Evolutionary conservation across 78 protist species (phyloP), one percentile per base, ranked within the genome.

Genomic region (Dictyostelium purpureum): DNA sequence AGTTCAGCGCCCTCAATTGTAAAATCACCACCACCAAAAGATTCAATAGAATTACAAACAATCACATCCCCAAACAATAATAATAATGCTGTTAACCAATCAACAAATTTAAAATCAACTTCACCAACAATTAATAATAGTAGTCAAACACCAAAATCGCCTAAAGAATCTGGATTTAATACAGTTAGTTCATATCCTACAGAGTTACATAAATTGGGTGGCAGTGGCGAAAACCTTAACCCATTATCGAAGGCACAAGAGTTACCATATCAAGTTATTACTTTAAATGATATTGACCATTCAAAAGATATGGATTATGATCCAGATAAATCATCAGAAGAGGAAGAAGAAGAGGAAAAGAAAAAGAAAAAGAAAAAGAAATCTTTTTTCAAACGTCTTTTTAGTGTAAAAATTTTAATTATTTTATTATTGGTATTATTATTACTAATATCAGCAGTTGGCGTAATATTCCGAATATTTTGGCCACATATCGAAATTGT

Each of bases 231-330:
- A 59, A 26, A 59, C 12, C 4, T 6, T 52, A 45, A 69, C n/a
- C 90, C 90, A n/a, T 47, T 82, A 3, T 28, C 57, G 19, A 75
- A 57, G 52, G 92, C 71, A 85, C 92, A 85, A 35, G 92, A 85
- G 26, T 37, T 82, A 59, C 88, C 77, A 47, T 61, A 21, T n/a
- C 76, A 70, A 31, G 78, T 73, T 24, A 42, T 45, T 24, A 45
- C 66, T 9, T 19, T 85, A n/a, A 47, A 45, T 47, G 82, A 85
- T 16, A 35, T 24, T 12, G 63, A 56, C 18, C n/a, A n/a, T n/a
- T n/a, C n/a, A n/a, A 35, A 75, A 4, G 81, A 71, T 79, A 42
- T 47, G 61, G 81, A 75, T 51, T 43, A 37, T 26, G 90, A 83
- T 31, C 78, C 89, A 33, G 77, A 49, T 21, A 31, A 19, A 19